These are phyloP conservation scores for Sporothrix variecibatus DNA, from an alignment of 2,329 filamentous ascomycete species.

Conservation along the genomic window DNA sequence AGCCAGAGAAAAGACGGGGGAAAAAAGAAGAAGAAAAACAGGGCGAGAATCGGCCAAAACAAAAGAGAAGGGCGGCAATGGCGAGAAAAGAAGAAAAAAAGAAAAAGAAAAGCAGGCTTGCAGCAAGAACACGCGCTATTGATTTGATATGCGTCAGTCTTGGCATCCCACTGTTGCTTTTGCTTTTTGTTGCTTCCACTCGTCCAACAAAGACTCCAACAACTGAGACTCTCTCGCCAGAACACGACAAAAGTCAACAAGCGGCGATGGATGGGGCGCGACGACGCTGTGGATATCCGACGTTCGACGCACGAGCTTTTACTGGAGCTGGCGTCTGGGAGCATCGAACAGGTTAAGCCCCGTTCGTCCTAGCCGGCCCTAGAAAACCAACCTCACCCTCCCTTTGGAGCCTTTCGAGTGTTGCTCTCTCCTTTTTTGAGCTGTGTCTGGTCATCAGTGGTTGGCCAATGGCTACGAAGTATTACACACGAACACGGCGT, in stretches of 20 bases:
- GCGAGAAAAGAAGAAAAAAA: neutral
- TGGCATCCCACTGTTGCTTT: neutral
- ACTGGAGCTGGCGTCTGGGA: neutral
- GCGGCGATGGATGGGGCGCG: neutral
- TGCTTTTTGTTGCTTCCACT: neutral
- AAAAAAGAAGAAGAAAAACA: neutral
- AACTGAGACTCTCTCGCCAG: neutral
- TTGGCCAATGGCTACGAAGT: neutral
- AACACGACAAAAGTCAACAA: conserved; percentile 7
- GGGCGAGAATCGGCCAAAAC: neutral
- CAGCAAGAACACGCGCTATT: neutral
- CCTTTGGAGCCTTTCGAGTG: neutral
- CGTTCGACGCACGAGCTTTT: conserved; percentile 6
- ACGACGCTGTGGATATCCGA: neutral
- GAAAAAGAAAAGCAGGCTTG: neutral
- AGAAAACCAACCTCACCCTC: neutral
- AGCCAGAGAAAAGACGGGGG: neutral
- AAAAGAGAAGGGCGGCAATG: neutral
- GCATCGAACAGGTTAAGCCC: conserved; percentile 8
- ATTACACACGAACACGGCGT: neutral
- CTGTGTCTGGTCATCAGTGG: neutral
- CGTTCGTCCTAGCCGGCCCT: conserved; percentile 9
- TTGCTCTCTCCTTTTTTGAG: neutral
- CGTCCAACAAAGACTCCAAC: neutral
- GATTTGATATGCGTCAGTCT: conserved; percentile 11